Evolutionary conservation across 176 grass and related monocot genomes (phyloP).

Genomic region (Triticum urartu): DNA sequence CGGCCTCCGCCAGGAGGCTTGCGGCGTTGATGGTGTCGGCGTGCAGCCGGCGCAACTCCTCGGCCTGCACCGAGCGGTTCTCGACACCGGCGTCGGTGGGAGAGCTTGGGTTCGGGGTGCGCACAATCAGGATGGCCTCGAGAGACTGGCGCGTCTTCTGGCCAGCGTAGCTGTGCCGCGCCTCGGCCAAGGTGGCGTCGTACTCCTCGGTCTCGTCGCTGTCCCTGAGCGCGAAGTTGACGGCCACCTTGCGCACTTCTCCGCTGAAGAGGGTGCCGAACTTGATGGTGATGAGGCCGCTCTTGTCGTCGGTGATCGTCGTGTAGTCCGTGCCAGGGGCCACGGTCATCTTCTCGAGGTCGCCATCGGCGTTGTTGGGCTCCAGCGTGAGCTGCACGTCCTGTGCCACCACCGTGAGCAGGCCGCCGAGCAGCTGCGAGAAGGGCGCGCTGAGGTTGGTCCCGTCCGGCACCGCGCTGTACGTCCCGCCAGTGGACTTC

Average conservation of each 20-base stretch:
- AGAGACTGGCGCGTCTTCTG: not conserved
- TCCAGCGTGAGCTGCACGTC: constrained; percentile 10
- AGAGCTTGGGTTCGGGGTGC: not conserved
- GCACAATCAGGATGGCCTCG: not conserved
- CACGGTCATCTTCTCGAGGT: not conserved
- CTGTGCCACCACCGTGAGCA: not conserved
- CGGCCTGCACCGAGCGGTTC: not conserved
- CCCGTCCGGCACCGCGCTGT: not conserved
- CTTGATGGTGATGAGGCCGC: not conserved
- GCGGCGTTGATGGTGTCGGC: not conserved
- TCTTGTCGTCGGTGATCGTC: not conserved
- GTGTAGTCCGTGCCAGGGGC: not conserved
- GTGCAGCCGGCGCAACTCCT: not conserved
- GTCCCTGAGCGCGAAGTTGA: not conserved
- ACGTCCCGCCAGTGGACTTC: not conserved
- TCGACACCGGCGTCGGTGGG: too few relatives aligned
- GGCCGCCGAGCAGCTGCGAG: not conserved
- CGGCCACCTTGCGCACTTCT: not conserved
- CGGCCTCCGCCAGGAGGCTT: not conserved
- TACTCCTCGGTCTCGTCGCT: not conserved
- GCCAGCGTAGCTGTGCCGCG: not conserved
- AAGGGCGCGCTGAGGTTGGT: not conserved
- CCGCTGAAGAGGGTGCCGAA: constrained; percentile 17
- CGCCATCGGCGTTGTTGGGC: not conserved
- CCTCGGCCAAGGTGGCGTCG: not conserved